These are phyloP conservation scores for Yarrowia keelungensis DNA, from an alignment of 805 yeast species.

Conservation along the genomic window DNA sequence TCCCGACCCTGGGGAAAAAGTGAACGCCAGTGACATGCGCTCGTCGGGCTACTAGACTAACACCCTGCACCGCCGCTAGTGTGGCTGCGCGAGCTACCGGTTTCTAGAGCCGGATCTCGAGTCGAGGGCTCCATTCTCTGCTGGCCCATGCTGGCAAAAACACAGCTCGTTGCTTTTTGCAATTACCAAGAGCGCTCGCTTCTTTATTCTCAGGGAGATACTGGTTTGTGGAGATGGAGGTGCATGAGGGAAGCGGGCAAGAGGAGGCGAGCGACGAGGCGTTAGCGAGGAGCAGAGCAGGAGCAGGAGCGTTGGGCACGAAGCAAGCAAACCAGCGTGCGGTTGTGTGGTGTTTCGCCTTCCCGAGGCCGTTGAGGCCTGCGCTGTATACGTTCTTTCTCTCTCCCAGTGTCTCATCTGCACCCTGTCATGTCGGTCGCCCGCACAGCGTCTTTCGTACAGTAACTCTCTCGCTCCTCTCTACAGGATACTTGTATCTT, in stretches of 20 bases:
- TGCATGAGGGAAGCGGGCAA: constrained; percentile 9
- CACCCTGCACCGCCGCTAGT: background rate
- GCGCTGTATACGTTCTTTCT: too few relatives aligned
- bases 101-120: too few relatives aligned
- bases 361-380: too few relatives aligned
- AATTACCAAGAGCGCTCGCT: background rate
- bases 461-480: background rate
- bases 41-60: background rate
- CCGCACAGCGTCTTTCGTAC: too few relatives aligned
- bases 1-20: background rate
- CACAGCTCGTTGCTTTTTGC: constrained; percentile 15
- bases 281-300: background rate
- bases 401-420: background rate
- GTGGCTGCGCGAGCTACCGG: background rate
- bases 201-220: constrained; percentile 18
- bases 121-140: too few relatives aligned
- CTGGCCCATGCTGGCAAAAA: too few relatives aligned
- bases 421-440: background rate
- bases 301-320: too few relatives aligned
- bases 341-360: too few relatives aligned
- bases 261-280: constrained; percentile 7
- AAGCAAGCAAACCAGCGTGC: too few relatives aligned
- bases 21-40: background rate
- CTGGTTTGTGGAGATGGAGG: constrained; percentile 13
- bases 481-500: background rate